Conservation (phyloP, 352 stramenopile genomes). For the Discostella stelligera region DNA sequence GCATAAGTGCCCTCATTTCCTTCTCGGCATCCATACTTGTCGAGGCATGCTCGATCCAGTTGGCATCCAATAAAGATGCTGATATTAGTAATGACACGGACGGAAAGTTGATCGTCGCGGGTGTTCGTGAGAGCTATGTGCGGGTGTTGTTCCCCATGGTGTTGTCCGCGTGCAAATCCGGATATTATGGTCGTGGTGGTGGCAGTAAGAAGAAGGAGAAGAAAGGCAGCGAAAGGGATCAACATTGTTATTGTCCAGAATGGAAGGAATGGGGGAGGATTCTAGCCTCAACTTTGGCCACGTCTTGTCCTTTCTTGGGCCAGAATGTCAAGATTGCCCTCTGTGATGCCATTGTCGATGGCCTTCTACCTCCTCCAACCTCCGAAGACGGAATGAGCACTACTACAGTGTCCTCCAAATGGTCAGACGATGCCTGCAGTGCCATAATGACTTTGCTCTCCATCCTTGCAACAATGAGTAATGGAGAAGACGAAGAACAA, state of each 20-base stretch:
- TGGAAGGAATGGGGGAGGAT: constrained; percentile 69
- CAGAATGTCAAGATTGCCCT: constrained; percentile 27
- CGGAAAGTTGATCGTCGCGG: neutral
- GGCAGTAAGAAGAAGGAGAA: constrained; percentile 12
- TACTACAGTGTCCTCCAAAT: neutral
- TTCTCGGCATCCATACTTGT: constrained; percentile 66
- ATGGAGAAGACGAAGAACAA: too few species aligned
- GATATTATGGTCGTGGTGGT: neutral
- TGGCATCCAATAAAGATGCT: constrained; percentile 16
- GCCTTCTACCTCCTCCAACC: constrained; percentile 15
- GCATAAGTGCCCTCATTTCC: constrained; percentile 51
- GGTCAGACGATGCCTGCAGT: constrained; percentile 39
- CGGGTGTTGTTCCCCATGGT: constrained; percentile 55
- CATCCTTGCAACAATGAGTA: constrained; percentile 33
- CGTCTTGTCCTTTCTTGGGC: constrained; percentile 24
- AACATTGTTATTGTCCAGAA: constrained; percentile 35
- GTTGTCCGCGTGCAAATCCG: constrained; percentile 40
- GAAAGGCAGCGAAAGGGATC: constrained; percentile 2
- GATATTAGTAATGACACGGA: neutral
- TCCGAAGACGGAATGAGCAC: neutral
- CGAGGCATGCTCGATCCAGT: constrained; percentile 66
- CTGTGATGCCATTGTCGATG: constrained; percentile 46
- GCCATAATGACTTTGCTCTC: constrained; percentile 43
- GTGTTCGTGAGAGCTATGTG: constrained; percentile 53
- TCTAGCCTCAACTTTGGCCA: constrained; percentile 48